A percentile compares a stretch with the other conserved stretches of the same genome.
phyloP scores from a whole-genome alignment of 805 yeast genomes.

The Ogataea henricii region DNA sequence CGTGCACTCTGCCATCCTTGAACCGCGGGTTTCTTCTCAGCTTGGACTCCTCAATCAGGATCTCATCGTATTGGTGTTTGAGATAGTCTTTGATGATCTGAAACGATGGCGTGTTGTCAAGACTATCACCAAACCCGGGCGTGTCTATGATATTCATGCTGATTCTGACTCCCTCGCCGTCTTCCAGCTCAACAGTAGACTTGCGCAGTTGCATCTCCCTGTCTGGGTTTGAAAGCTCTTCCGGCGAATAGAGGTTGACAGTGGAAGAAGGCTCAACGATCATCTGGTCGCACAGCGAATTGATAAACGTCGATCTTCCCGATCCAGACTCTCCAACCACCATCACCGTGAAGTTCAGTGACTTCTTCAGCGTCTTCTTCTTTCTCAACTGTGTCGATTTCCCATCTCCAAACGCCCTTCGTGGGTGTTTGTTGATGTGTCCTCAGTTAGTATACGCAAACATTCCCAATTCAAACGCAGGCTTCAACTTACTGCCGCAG shows the following conservation, averaged over 20 bases:
- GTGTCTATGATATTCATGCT: constrained; percentile 76
- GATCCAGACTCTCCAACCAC: constrained; percentile 84
- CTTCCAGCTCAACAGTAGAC: constrained; percentile 82
- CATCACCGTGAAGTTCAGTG: constrained; percentile 83
- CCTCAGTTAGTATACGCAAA: constrained; percentile 2
- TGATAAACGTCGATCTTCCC: constrained; percentile 91
- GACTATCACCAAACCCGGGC: constrained; percentile 78
- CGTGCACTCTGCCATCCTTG: constrained; percentile 82
- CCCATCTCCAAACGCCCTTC: background rate
- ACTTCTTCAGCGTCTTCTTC: constrained; percentile 78
- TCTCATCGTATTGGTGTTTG: constrained; percentile 82
- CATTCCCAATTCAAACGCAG: background rate
- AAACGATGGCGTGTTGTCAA: constrained; percentile 69
- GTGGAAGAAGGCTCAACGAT: constrained; percentile 76
- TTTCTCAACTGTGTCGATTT: constrained; percentile 49
- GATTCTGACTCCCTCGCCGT: constrained; percentile 82
- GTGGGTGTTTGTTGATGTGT: constrained; percentile 1
- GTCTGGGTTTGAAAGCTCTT: constrained; percentile 52
- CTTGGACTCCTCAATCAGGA: constrained; percentile 75
- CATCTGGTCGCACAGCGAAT: constrained; percentile 85
- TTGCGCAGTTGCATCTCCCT: constrained; percentile 67
- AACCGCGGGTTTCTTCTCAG: constrained; percentile 84
- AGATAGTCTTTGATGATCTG: constrained; percentile 73
- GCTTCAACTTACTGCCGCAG: constrained; percentile 12
- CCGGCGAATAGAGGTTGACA: constrained; percentile 29